Percentiles rank a stretch among this genome's conserved stretches.
Conservation (phyloP, 345 rosid species). For the Eucalyptus brandiana region DNA sequence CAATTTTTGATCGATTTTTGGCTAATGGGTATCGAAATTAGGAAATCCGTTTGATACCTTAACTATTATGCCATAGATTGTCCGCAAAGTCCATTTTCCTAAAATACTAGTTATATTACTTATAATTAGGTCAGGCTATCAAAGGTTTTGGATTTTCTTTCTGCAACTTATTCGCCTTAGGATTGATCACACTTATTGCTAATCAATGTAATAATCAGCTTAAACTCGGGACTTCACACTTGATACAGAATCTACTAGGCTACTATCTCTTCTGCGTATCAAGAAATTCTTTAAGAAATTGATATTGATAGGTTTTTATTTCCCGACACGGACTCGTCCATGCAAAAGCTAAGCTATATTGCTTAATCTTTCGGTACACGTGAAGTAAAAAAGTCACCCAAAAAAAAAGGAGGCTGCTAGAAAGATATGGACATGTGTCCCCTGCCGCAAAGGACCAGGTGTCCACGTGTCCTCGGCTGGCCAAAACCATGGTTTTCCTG, state of each 20-base stretch:
- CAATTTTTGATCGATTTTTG: not conserved
- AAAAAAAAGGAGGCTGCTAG: not conserved
- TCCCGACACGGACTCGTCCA: not conserved
- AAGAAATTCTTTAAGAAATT: not conserved
- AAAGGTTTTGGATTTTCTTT: not conserved
- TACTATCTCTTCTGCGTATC: not conserved
- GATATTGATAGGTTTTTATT: not conserved
- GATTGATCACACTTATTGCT: not conserved
- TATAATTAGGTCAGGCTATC: not conserved
- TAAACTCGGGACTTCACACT: not conserved
- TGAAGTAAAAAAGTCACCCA: not conserved
- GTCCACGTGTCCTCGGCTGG: not conserved
- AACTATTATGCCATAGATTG: not conserved
- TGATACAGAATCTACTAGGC: not conserved
- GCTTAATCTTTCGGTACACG: not conserved
- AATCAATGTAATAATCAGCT: not conserved
- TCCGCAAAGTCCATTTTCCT: not conserved
- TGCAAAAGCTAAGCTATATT: not conserved
- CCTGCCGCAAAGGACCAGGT: not conserved
- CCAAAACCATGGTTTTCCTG: not conserved
- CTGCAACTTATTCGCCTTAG: not conserved
- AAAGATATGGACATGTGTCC: not conserved
- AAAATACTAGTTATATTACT: not conserved
- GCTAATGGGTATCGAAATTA: not conserved
- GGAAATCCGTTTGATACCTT: not conserved